Evolutionary conservation across 495 filamentous ascomycete species (phyloP).

Genomic region (Tuber indicum): DNA sequence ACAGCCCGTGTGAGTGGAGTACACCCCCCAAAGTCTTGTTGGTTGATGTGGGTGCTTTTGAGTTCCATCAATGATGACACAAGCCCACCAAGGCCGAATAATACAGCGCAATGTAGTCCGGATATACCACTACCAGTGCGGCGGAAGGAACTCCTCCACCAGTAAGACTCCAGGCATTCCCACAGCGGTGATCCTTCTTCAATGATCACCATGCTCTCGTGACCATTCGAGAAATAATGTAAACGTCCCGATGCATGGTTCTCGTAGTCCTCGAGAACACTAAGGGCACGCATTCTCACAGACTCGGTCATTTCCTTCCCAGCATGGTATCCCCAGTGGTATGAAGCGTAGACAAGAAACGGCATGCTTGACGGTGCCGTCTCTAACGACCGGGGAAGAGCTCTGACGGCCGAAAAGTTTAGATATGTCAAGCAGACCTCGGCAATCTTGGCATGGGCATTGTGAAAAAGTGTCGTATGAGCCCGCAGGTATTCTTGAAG

Average conservation of each 20-base stretch:
- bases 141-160: background rate
- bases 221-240: background rate
- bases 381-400: background rate
- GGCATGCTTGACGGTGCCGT: background rate
- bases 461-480: background rate
- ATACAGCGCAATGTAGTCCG: background rate
- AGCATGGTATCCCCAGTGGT: background rate
- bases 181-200: background rate
- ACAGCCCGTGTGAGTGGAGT: background rate
- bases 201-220: background rate
- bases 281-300: background rate
- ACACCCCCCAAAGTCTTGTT: background rate
- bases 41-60: background rate
- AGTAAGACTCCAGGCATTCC: background rate
- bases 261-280: background rate
- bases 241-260: background rate
- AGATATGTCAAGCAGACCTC: slow-evolving; percentile 3
- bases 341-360: background rate
- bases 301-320: background rate
- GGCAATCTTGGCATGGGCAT: background rate
- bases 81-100: background rate
- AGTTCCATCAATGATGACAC: background rate
- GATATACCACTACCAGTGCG: background rate
- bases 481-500: slow-evolving; percentile 2
- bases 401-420: background rate